Evolutionary conservation across 352 stramenopile species (phyloP), one percentile per base, ranked within the genome.

Genomic region (Pythium aristosporum): DNA sequence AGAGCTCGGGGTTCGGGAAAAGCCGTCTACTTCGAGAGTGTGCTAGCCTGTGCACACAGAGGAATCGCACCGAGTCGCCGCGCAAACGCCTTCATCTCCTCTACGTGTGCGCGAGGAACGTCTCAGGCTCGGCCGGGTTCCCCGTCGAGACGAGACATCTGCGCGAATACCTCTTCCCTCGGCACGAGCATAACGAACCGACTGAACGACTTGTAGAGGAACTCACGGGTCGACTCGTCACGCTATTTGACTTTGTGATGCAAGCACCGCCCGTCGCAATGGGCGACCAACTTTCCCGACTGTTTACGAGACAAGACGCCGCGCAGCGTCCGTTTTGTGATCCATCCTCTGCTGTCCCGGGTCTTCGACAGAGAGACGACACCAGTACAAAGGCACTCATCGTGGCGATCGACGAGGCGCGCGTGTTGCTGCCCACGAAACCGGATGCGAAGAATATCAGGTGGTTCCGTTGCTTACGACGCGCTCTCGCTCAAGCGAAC

Each of bases 1-100:
- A 67, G 43, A 67, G 60, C 41, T 60, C 60, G 0, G 60, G 60
- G 2, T 67, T 67, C 37, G 51, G 60, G 41, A 67, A 67, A 42
- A 61, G 60, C 25, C 60, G 59, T 18, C 59, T 66, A 2, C n/a
- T 59, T 21, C 15, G 32, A 2, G 49, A 66, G 50, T 20, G 37
- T 2, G 59, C 59, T 16, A 39, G 20, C 18, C 32, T 49, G 34
- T 47, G 57, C 4, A 16, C n/a, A 16, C 23, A 30, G 6, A n/a
- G 44, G 16, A 39, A 39, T 39, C 34, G 34, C 34, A 39, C 34
- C 43, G 21, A 50, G 43, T 50, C 43, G 20, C 11, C 43, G 0
- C 9, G 6, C 43, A 21, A 50, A n/a, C 43, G 43, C 9, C 2
- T 30, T n/a, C 43, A 50, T 21, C 20, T 50, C 1, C 43, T 50